A percentile compares a stretch with the other conserved stretches of the same genome.
phyloP scores from a whole-genome alignment of 371 early-diverging fungal genomes.

The Mucor plumbeus region DNA sequence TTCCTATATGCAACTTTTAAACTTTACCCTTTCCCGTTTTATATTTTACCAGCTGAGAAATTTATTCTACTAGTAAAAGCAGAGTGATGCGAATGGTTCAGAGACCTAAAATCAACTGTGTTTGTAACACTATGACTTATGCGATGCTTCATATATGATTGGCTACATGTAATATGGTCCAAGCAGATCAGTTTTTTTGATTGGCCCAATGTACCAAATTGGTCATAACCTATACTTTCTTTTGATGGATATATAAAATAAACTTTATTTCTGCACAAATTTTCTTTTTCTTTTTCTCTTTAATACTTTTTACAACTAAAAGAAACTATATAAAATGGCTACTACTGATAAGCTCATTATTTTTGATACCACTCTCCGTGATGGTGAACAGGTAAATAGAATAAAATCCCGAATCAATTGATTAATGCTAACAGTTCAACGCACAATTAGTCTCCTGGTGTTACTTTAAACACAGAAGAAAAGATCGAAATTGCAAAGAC shows the following conservation, averaged over 20 bases:
- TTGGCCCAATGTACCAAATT: conserved; percentile 25
- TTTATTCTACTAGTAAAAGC: neutral
- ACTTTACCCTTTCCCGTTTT: too few species aligned
- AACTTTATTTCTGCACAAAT: neutral
- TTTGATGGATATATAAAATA: conserved; percentile 6
- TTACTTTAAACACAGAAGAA: conserved; percentile 89
- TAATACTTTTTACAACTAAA: neutral
- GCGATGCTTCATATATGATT: conserved; percentile 7
- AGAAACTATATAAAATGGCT: conserved; percentile 1
- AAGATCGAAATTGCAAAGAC: conserved; percentile 93
- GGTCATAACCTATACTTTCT: conserved; percentile 24
- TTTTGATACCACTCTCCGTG: conserved; percentile 94
- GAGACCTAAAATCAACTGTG: neutral
- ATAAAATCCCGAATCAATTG: neutral
- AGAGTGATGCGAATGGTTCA: neutral
- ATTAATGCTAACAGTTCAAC: neutral
- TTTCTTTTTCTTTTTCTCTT: neutral
- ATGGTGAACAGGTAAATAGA: conserved; percentile 88
- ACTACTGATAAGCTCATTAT: conserved; percentile 79
- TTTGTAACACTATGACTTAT: conserved; percentile 21
- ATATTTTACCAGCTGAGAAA: too few species aligned
- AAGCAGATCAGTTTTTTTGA: conserved; percentile 15
- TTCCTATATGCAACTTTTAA: too few species aligned
- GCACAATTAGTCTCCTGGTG: conserved; percentile 85
- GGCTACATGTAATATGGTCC: neutral